phyloP scores from a whole-genome alignment of 257 asterid genomes.

The Lycium barbarum region DNA sequence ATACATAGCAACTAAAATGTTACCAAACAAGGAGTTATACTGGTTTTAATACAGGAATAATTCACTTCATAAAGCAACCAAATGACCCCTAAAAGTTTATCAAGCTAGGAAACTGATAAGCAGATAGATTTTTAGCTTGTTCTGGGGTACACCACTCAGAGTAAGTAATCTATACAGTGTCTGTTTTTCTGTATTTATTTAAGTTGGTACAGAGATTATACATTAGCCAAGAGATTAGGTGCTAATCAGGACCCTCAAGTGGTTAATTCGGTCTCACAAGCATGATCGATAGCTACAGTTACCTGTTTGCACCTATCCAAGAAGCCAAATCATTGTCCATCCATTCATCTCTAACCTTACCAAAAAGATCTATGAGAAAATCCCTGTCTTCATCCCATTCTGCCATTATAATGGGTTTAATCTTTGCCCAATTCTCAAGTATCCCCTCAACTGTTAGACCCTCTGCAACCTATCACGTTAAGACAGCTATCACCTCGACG shows the following conservation, averaged over 20 bases:
- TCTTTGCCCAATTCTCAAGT: constrained; percentile 74
- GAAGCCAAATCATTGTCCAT: constrained; percentile 72
- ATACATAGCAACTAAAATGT: too few species aligned
- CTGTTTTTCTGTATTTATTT: not conserved
- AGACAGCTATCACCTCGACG: constrained; percentile 36
- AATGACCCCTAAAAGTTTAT: not conserved
- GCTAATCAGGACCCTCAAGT: not conserved
- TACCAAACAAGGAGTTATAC: too few species aligned
- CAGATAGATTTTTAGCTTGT: not conserved
- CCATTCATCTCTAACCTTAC: constrained; percentile 93
- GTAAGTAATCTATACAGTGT: not conserved
- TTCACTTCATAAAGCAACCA: too few species aligned
- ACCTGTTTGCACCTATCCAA: constrained; percentile 92
- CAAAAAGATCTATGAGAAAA: constrained; percentile 75
- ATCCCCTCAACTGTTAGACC: constrained; percentile 72
- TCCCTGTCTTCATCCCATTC: constrained; percentile 89
- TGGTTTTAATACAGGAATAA: too few species aligned
- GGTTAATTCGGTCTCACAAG: not conserved
- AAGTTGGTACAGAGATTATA: not conserved
- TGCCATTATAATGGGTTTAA: constrained; percentile 80
- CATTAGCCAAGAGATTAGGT: not conserved
- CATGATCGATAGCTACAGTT: constrained; percentile 31
- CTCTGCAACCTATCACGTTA: constrained; percentile 71
- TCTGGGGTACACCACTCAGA: not conserved
- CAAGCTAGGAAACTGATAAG: not conserved